Evolutionary conservation across 2,329 filamentous ascomycete species (phyloP), one percentile per base, ranked within the genome.

Genomic region (Trichoderma arundinaceum): DNA sequence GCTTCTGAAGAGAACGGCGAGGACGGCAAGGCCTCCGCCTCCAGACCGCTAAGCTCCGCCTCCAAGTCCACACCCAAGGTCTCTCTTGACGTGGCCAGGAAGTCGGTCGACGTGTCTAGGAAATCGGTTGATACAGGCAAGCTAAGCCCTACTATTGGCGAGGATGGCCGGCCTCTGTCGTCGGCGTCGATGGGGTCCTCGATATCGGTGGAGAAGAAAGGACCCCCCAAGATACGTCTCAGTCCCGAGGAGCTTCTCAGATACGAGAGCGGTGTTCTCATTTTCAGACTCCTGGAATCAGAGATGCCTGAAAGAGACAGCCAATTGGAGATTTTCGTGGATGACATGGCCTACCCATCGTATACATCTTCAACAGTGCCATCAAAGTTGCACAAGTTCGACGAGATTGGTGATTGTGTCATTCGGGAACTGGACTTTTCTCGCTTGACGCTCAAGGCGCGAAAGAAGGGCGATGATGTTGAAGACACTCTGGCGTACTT

Each of bases 341-440:
- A 99, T 76, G 95, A 99, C 75, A 93, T 95, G 86, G 87, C 92
- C 38, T 98, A 95, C 80, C 90, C 95, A 0, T 91, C 93, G 0
- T 98, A 97, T 75, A 84, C 87, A 1, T 96, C 93, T 10, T 88
- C 91, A 1, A 92, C 88, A 69, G 90, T 93, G 38, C 89, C 87
- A 73, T 85, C 83, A 46, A 90, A 84, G 71, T 81, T 84, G 10
- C 86, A 89, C 74, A 91, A 87, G 60, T 92, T 98, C 77, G 92
- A 95, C 71, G 95, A 99, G 78, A 93, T 94, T 73, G 94, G 94
- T 56, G 95, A 99, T 78, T 95, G 93, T 62, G 93, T 99, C 78
- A 91, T 99, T 67, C 92, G 95, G 68, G 95, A 99, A 77, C 84
- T 99, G n/a, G 96, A 99, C 69, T 94, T 97, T 72, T 99, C 95